Conservation (phyloP, 2,329 filamentous ascomycete genomes). For the Rhinocladiella similis region DNA sequence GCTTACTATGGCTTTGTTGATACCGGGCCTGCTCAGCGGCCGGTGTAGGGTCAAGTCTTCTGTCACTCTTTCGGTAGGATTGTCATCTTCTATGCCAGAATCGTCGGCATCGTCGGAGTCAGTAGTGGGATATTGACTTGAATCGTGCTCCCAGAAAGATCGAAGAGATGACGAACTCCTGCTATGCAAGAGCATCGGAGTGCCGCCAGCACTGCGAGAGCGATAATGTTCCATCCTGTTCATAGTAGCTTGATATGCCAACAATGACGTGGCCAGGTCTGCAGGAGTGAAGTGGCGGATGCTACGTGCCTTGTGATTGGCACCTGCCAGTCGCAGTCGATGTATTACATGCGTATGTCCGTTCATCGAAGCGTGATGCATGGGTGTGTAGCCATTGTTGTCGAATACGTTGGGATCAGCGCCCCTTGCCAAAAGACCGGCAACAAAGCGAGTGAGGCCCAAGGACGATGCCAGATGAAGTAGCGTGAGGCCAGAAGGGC, state of each 20-base stretch:
- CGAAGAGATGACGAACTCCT: slow-evolving; percentile 65
- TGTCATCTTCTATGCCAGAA: slow-evolving; percentile 38
- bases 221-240: slow-evolving; percentile 63
- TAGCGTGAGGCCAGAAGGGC: slow-evolving; percentile 73
- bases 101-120: slow-evolving; percentile 47
- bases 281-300: slow-evolving; percentile 69
- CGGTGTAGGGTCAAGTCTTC: slow-evolving; percentile 7
- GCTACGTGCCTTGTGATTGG: slow-evolving; percentile 69
- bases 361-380: slow-evolving; percentile 79
- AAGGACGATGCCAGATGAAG: slow-evolving; percentile 76
- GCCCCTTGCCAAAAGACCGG: slow-evolving; percentile 73
- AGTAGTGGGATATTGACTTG: slow-evolving; percentile 37
- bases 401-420: slow-evolving; percentile 74
- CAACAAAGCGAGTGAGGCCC: slow-evolving; percentile 73
- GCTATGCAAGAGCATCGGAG: slow-evolving; percentile 59
- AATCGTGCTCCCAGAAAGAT: slow-evolving; percentile 65
- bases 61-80: slow-evolving; percentile 8
- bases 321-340: slow-evolving; percentile 70
- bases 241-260: slow-evolving; percentile 64
- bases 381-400: slow-evolving; percentile 75
- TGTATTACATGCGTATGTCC: slow-evolving; percentile 74
- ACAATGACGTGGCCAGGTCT: slow-evolving; percentile 67
- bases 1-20: slow-evolving; percentile 5
- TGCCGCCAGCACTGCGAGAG: slow-evolving; percentile 63
- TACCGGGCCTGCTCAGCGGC: not conserved